Conservation (phyloP, 202 grass and related monocot genomes). For the Carex arenaria region DNA sequence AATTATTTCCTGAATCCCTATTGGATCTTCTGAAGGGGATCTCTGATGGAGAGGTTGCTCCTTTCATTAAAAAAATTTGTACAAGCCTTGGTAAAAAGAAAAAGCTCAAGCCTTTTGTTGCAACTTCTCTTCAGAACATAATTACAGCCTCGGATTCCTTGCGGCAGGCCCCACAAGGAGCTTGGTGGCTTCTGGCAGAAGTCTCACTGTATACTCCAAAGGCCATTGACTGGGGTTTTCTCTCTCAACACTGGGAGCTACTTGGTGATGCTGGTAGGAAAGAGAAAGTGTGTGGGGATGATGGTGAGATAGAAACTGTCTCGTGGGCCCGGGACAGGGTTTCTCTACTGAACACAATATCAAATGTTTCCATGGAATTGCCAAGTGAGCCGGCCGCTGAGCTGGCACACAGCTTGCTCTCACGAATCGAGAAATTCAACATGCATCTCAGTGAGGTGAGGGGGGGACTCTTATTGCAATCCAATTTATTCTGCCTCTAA, state of each 20-base stretch:
- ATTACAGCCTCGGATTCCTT: slow-evolving; percentile 66
- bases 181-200: slow-evolving; percentile 89
- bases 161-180: slow-evolving; percentile 65
- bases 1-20: slow-evolving; percentile 55
- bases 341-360: slow-evolving; percentile 76
- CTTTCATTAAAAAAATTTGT: slow-evolving; percentile 80
- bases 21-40: slow-evolving; percentile 68
- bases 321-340: slow-evolving; percentile 82
- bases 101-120: slow-evolving; percentile 57
- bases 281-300: slow-evolving; percentile 36
- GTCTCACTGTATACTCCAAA: slow-evolving; percentile 73
- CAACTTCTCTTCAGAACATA: slow-evolving; percentile 74
- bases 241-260: slow-evolving; percentile 86
- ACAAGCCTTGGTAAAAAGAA: slow-evolving; percentile 93
- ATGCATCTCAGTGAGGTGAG: slow-evolving; percentile 94
- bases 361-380: slow-evolving; percentile 92
- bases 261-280: slow-evolving; percentile 65
- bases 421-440: slow-evolving; percentile 74
- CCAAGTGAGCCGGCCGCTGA: slow-evolving; percentile 72
- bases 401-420: slow-evolving; percentile 68
- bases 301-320: slow-evolving; percentile 47
- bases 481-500: neutral
- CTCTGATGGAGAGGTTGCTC: slow-evolving; percentile 66
- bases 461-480: neutral
- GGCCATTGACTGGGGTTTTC: slow-evolving; percentile 79